These are phyloP conservation scores for Ceratobasidium sp. DNA, from an alignment of 1,284 basidiomycete genomes.

Conservation along the genomic window DNA sequence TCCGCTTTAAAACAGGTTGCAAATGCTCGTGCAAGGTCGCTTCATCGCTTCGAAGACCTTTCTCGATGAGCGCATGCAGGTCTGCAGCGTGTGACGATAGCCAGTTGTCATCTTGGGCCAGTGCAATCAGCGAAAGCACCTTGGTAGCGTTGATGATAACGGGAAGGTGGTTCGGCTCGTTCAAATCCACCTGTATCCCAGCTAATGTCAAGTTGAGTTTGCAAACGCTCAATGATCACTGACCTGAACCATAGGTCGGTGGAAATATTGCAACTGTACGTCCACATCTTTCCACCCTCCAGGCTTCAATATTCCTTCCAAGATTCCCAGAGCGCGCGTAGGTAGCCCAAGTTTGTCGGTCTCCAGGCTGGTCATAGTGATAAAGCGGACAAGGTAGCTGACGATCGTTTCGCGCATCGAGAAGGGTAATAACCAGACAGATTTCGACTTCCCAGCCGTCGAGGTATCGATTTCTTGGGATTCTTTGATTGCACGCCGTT, in stretches of 20 bases:
- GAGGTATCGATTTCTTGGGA: slow-evolving; percentile 49
- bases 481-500: slow-evolving; percentile 60
- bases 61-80: slow-evolving; percentile 90
- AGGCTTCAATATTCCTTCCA: slow-evolving; percentile 79
- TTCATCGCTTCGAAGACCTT: slow-evolving; percentile 83
- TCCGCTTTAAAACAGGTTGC: slow-evolving; percentile 83
- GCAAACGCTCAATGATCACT: slow-evolving; percentile 46
- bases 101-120: slow-evolving; percentile 87
- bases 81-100: slow-evolving; percentile 74
- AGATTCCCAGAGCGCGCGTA: slow-evolving; percentile 77
- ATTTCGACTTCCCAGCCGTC: slow-evolving; percentile 14
- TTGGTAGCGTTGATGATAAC: slow-evolving; percentile 84
- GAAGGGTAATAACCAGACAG: slow-evolving; percentile 75
- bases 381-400: slow-evolving; percentile 90
- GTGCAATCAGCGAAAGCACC: slow-evolving; percentile 85
- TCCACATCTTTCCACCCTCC: slow-evolving; percentile 93
- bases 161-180: slow-evolving; percentile 59
- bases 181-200: slow-evolving; percentile 52
- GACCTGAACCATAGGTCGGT: slow-evolving; percentile 81
- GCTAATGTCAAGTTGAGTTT: slow-evolving; percentile 27
- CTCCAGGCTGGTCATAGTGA: slow-evolving; percentile 65
- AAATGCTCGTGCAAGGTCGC: slow-evolving; percentile 76
- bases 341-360: slow-evolving; percentile 69
- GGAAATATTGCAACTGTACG: slow-evolving; percentile 89
- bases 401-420: slow-evolving; percentile 87